A percentile compares a stretch with the other conserved stretches of the same genome.
These are phyloP conservation scores for Ophiostoma ips DNA, from an alignment of 2,329 filamentous ascomycete genomes.

Conservation along the genomic window DNA sequence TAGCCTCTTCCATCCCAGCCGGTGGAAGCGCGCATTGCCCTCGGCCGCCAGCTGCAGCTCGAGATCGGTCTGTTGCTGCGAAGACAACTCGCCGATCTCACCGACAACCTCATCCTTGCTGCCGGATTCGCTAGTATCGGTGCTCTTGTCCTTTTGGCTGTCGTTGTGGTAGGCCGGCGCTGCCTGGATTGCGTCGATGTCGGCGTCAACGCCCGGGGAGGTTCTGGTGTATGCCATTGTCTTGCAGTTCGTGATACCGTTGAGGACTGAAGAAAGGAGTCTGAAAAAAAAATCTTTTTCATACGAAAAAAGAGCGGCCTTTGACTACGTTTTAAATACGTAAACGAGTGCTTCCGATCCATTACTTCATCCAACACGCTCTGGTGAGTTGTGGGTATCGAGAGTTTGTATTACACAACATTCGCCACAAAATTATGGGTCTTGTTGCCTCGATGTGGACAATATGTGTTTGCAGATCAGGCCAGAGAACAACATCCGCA, in stretches of 20 bases:
- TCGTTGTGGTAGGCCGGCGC: not conserved
- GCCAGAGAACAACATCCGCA: not conserved
- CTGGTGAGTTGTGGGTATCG: not conserved
- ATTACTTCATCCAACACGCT: not conserved
- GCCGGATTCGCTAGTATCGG: not conserved
- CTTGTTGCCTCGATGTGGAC: not conserved
- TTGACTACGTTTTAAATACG: not conserved
- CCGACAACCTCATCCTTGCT: not conserved
- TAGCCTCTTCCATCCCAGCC: not conserved
- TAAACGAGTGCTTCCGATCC: not conserved
- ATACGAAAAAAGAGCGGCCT: not conserved
- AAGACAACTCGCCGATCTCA: not conserved
- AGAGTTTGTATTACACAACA: conserved; percentile 2
- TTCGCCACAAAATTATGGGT: not conserved
- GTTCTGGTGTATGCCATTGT: not conserved
- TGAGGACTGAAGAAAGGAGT: not conserved
- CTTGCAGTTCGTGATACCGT: not conserved
- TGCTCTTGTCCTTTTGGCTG: not conserved
- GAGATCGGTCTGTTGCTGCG: not conserved
- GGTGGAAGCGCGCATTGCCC: not conserved
- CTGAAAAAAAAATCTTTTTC: not conserved
- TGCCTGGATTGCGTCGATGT: not conserved
- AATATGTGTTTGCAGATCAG: not conserved
- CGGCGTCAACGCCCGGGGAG: not conserved
- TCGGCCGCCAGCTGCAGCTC: not conserved